Evolutionary conservation across 345 rosid genomes (phyloP).

Genomic region (Microthlaspi erraticum): DNA sequence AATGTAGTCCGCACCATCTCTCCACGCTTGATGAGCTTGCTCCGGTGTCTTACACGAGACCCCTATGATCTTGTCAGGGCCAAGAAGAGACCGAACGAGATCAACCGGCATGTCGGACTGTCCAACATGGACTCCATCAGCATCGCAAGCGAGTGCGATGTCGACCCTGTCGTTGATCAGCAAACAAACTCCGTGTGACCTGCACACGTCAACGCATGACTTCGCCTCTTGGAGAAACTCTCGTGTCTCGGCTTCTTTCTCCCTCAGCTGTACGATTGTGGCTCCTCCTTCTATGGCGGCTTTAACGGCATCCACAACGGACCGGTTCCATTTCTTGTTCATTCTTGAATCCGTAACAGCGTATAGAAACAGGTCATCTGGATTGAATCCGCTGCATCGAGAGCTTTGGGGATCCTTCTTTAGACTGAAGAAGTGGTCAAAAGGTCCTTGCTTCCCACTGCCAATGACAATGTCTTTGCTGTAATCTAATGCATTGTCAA

Average conservation of each 20-base stretch:
- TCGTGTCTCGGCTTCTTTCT: constrained; percentile 70
- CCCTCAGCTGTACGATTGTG: constrained; percentile 86
- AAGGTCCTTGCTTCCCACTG: constrained; percentile 89
- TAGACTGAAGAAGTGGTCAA: constrained; percentile 79
- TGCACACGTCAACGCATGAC: constrained; percentile 70
- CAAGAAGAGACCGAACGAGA: constrained; percentile 69
- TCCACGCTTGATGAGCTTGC: constrained; percentile 87
- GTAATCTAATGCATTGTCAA: constrained; percentile 65
- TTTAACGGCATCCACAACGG: constrained; percentile 67
- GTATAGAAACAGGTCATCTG: constrained; percentile 74
- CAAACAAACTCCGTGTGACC: constrained; percentile 57
- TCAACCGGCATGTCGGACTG: constrained; percentile 82
- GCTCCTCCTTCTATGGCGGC: constrained; percentile 91
- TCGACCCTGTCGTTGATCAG: constrained; percentile 88
- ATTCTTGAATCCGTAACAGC: constrained; percentile 88
- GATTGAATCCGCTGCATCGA: constrained; percentile 53
- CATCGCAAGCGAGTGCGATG: constrained; percentile 82
- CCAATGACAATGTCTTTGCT: constrained; percentile 86
- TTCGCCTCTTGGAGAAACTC: constrained; percentile 74
- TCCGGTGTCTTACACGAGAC: constrained; percentile 87
- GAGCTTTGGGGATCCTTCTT: constrained; percentile 46
- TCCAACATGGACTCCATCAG: constrained; percentile 93
- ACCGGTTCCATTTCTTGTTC: constrained; percentile 82
- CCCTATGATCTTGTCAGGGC: constrained; percentile 87
- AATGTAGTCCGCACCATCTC: constrained; percentile 87